phyloP scores from a whole-genome alignment of 306 rosid species.

The Corylus heterophylla region DNA sequence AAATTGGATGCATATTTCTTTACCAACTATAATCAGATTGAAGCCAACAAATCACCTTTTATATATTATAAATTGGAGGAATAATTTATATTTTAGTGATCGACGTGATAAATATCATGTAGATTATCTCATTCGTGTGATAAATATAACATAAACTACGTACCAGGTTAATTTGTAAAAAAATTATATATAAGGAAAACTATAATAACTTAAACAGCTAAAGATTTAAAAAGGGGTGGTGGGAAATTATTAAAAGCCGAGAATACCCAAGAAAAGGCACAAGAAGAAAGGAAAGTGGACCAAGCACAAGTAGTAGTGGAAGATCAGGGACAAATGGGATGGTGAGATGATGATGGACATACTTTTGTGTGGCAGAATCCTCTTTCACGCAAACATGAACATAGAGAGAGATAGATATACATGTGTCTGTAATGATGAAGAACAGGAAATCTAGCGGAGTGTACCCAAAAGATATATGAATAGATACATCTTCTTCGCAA shows the following conservation, averaged over 20 bases:
- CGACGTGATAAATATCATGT: no score
- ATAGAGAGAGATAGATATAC: not conserved
- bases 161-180: no score
- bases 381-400: not conserved
- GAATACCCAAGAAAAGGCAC: not conserved
- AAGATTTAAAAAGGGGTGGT: no score
- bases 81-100: no score
- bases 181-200: no score
- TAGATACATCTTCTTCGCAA: not conserved
- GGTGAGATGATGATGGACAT: not conserved
- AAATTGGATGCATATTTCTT: no score
- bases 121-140: no score
- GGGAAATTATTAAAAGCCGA: not conserved
- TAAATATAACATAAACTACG: no score
- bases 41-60: no score
- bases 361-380: not conserved
- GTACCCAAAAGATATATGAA: not conserved
- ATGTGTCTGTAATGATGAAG: not conserved
- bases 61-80: no score
- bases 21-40: no score
- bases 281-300: not conserved
- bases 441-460: not conserved
- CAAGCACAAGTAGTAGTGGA: not conserved
- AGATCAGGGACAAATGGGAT: constrained; percentile 2
- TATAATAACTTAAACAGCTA: no score